These are phyloP conservation scores for Sphagnum tenellum DNA, from an alignment of 225 moss, liverwort and hornwort genomes.

Conservation along the genomic window DNA sequence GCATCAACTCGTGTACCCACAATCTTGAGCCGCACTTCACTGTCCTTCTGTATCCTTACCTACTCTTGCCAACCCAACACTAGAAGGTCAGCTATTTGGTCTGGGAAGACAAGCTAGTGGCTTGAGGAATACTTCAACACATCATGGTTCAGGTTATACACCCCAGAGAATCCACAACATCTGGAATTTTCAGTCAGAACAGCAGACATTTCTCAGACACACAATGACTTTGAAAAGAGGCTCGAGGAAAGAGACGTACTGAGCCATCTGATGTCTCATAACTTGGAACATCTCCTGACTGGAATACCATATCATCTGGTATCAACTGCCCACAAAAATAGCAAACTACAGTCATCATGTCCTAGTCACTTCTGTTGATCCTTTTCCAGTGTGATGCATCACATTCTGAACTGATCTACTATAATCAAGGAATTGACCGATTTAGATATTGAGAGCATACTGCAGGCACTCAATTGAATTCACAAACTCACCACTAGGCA, in stretches of 20 bases:
- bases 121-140: too few relatives aligned
- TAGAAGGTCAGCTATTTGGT: not conserved
- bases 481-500: not conserved
- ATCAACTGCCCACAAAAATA: slow-evolving; percentile 38
- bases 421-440: too few relatives aligned
- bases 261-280: slow-evolving; percentile 85
- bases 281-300: slow-evolving; percentile 77
- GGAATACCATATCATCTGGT: slow-evolving; percentile 89
- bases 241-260: slow-evolving; percentile 18
- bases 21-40: slow-evolving; percentile 86
- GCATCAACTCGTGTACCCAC: slow-evolving; percentile 88
- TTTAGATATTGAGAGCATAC: too few relatives aligned
- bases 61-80: slow-evolving; percentile 10
- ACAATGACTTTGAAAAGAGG: not conserved
- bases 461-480: too few relatives aligned
- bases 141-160: too few relatives aligned
- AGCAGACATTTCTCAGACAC: not conserved
- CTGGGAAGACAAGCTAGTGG: too few relatives aligned
- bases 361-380: too few relatives aligned
- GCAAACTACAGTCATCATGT: too few relatives aligned
- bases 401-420: too few relatives aligned
- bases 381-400: too few relatives aligned
- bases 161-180: too few relatives aligned
- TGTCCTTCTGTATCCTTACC: slow-evolving; percentile 93
- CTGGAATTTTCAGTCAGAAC: too few relatives aligned